phyloP scores from a whole-genome alignment of 305 asterid species.

The Solanum hybrid region DNA sequence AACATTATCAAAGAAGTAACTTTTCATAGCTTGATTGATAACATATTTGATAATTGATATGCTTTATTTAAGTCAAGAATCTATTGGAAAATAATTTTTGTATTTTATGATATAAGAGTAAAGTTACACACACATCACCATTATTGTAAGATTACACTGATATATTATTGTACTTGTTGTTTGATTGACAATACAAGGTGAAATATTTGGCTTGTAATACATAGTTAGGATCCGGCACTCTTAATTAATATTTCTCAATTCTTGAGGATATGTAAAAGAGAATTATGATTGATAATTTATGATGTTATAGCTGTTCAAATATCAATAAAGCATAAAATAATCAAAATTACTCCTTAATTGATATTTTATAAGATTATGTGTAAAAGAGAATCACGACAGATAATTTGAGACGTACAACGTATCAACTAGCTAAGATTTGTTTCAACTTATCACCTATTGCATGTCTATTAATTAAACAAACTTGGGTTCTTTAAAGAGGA shows the following conservation, averaged over 20 bases:
- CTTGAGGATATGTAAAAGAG: not conserved
- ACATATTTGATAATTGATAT: not conserved
- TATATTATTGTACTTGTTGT: not conserved
- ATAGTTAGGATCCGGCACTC: not conserved
- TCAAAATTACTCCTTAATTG: not conserved
- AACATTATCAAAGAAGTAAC: not conserved
- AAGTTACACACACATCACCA: not conserved
- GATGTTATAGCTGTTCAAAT: not conserved
- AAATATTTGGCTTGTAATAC: not conserved
- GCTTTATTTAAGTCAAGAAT: not conserved
- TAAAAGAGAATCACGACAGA: not conserved
- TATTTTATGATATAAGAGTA: not conserved
- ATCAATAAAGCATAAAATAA: not conserved
- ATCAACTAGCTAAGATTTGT: not conserved
- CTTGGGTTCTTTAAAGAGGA: not conserved
- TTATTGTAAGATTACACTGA: not conserved
- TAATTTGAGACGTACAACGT: not conserved
- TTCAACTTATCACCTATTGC: not conserved
- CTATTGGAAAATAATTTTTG: rapidly evolving
- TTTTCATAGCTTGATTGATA: not conserved
- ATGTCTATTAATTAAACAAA: not conserved
- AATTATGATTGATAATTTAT: not conserved
- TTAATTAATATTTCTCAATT: not conserved
- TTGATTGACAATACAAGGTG: not conserved
- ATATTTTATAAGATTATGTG: not conserved